phyloP scores from a whole-genome alignment of 2,329 filamentous ascomycete genomes.

The Sarocladium brachiariae region DNA sequence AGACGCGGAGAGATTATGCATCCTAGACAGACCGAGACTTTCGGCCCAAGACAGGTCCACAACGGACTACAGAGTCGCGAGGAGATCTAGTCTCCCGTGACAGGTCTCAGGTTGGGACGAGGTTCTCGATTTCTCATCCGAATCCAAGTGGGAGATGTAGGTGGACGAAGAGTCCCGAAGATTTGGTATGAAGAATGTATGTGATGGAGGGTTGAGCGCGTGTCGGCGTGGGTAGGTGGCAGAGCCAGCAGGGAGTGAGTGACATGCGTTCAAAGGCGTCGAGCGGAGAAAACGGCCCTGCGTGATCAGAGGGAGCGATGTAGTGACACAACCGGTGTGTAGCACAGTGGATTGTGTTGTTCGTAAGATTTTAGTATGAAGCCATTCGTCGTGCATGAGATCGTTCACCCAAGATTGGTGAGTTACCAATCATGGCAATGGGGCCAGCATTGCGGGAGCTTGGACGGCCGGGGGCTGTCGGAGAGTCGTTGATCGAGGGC shows the following conservation, averaged over 20 bases:
- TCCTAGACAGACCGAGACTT: constrained; percentile 3
- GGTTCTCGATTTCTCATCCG: background rate
- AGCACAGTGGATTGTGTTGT: constrained; percentile 18
- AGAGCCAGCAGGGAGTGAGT: background rate
- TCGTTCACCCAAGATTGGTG: constrained; percentile 41
- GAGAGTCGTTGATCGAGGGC: constrained; percentile 49
- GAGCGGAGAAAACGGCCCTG: background rate
- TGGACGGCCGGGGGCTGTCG: constrained; percentile 44
- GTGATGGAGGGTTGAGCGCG: background rate
- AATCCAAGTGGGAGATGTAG: background rate
- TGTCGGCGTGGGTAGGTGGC: background rate
- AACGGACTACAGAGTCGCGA: background rate
- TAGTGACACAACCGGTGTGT: constrained; percentile 11
- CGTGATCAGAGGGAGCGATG: background rate
- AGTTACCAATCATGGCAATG: constrained; percentile 35
- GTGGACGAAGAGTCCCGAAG: background rate
- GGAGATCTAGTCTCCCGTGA: background rate
- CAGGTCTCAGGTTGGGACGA: background rate
- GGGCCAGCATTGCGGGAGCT: constrained; percentile 35
- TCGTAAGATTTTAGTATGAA: constrained; percentile 44
- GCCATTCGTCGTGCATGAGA: constrained; percentile 54
- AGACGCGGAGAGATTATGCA: background rate
- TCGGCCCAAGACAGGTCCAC: background rate
- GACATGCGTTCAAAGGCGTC: background rate
- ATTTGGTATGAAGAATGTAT: background rate